Conservation (phyloP, 805 yeast genomes). For the Wickerhamiella qilinensis region DNA sequence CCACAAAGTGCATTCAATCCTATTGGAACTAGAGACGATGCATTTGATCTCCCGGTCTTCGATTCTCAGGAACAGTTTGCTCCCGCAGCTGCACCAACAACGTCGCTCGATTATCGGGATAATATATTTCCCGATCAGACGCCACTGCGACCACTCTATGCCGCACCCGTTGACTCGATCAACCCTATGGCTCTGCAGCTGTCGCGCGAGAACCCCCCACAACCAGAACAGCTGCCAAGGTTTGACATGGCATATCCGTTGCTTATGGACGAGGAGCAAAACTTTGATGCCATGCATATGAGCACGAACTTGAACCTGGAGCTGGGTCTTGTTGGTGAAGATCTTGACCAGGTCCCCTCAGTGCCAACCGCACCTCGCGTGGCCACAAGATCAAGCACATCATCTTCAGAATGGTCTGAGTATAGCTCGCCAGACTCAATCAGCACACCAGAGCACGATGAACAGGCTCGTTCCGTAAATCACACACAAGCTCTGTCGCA, state of each 20-base stretch:
- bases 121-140: neutral
- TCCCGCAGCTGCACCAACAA: neutral
- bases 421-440: neutral
- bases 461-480: neutral
- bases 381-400: neutral
- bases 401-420: neutral
- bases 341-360: neutral
- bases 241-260: conserved; percentile 1
- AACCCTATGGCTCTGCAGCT: conserved; percentile 3
- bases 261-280: neutral
- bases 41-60: neutral
- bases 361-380: neutral
- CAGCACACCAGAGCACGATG: neutral
- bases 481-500: neutral
- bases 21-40: neutral
- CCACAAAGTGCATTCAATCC: neutral
- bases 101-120: neutral
- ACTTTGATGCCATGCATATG: neutral
- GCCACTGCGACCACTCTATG: neutral
- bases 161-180: conserved; percentile 1
- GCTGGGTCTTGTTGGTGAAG: neutral
- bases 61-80: neutral
- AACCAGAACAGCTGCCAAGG: neutral
- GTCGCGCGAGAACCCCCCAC: neutral
- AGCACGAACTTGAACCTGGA: neutral